Base-by-base conservation (phyloP, 2,329 filamentous ascomycete species). In the Lachnellula suecica region DNA sequence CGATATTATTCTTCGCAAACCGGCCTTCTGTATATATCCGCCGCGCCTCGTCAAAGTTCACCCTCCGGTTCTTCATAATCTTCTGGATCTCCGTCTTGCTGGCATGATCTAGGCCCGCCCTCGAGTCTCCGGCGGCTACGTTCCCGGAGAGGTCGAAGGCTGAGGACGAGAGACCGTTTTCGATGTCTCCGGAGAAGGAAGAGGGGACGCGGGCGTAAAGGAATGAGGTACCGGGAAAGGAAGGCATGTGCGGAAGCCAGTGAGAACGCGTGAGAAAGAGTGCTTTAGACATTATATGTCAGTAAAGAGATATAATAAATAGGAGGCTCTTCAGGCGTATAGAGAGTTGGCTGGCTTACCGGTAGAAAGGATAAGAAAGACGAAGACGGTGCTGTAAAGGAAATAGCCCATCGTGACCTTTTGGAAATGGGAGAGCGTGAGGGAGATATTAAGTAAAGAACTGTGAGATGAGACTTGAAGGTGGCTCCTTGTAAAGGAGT, bases 21-120 rank as follows among this genome's bases (percentile, higher is more conserved):
- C 85, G 79, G 63, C 88, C 84, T 74, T 97, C 88, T 73, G 91
- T 94, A 68, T 89, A 95, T 42, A 91, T 79, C 64, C 89, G 81
- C 62, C 94, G 81, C 35, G 93, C 94, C 74, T 97, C 91, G 72
- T 99, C 93, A 68, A 99, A 99, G 55, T 79, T 82, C 59, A 97
- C 82, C 53, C 85, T 81, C 59, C 85, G 80, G 68, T 80, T 85
- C 81, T 91, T 93, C 94, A 99, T 99, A 62, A 99, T 92, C 63
- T 81, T 82, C 64, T 91, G 81, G 38, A 99, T 85, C 70, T 96
- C 90, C 35, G 79, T 74, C 77, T 97, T 97, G 51, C 83, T 88
- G 44, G 75, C 76, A 59, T 88, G 84, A 68, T 97, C 92, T 17
- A 99, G 78, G 0, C 94, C 94, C 0, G 84, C 82, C 60, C 94